These are phyloP conservation scores for Ampelomyces quisqualis DNA, from an alignment of 2,329 filamentous ascomycete genomes.

Conservation along the genomic window DNA sequence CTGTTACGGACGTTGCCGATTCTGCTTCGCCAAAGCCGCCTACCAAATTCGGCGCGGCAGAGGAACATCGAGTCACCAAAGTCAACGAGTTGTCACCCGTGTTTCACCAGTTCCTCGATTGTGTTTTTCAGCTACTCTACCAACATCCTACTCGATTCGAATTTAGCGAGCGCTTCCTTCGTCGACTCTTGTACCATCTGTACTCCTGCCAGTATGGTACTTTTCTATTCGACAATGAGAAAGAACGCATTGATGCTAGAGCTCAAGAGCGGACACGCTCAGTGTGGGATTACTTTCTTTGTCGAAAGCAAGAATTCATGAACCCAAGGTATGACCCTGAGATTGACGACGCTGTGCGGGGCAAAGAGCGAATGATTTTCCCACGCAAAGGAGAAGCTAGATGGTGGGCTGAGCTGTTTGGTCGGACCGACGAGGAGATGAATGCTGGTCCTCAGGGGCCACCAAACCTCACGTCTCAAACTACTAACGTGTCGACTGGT, in stretches of 20 bases:
- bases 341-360: constrained; percentile 76
- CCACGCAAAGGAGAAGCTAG: constrained; percentile 74
- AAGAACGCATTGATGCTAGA: constrained; percentile 71
- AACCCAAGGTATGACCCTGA: constrained; percentile 76
- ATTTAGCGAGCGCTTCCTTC: constrained; percentile 91
- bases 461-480: constrained; percentile 29
- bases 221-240: constrained; percentile 93
- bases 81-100: constrained; percentile 93
- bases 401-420: constrained; percentile 92
- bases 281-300: constrained; percentile 95
- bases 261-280: constrained; percentile 74
- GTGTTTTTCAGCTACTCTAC: constrained; percentile 82
- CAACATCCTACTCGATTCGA: constrained; percentile 90
- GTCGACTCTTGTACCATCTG: constrained; percentile 85
- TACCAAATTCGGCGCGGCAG: constrained; percentile 45
- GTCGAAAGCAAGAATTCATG: constrained; percentile 74
- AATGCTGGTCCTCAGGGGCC: constrained; percentile 56
- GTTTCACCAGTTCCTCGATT: constrained; percentile 96
- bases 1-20: constrained; percentile 50
- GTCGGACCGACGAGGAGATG: constrained; percentile 87
- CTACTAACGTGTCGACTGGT: constrained; percentile 27
- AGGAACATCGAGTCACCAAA: constrained; percentile 69
- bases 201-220: constrained; percentile 97
- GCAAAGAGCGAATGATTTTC: constrained; percentile 80
- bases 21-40: constrained; percentile 34